Base-by-base conservation (phyloP, 805 yeast genomes). In the Nakazawaea siamensis region DNA sequence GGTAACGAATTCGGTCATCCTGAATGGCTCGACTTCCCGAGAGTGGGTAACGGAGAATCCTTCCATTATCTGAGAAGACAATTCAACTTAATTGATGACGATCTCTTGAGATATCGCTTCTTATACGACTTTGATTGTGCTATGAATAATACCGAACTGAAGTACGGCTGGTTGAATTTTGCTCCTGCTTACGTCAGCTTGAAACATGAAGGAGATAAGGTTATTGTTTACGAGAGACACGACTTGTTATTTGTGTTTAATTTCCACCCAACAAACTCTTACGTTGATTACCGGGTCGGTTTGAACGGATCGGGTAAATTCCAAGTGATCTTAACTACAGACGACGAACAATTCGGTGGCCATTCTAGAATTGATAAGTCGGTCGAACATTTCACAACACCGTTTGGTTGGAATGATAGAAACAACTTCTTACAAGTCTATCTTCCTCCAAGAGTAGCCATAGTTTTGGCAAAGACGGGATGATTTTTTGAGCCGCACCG, bases 1-100 rank as follows among this genome's bases (percentile, higher is more conserved):
- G 97, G 98, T 39, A 90, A 90, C 51, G 98, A 90, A 60, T 90
- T 92, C 62, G 98, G 98, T 13, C 98, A 90, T 51, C 98, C 97
- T 3, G 98, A 90, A 55, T 90, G 98, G 98, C 71, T 92, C 34
- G 98, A 90, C 58, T 92, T 90, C 68, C 97, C 98, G 11, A 76
- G 96, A 50, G 80, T 45, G 19, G 96, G 95, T 24, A 92, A 90
- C 58, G 70, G 70, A 18, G 87, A 86, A 54, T 80, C 92, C 14
- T 90, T 83, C 60, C 92, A 84, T 60, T 90, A 92, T 51, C 96
- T 97, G 2, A 74, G 97, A 52, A 75, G 98, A 50, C 98, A 90
- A 58, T 92, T 88, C 69, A 86, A 86, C 50, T 68, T 90, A 47
- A 73, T 80, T 24, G 79, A 80, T 36, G 97, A 92, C 53, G 73